Conservation (phyloP, 495 filamentous ascomycete species). For the Cetradonia linearis region DNA sequence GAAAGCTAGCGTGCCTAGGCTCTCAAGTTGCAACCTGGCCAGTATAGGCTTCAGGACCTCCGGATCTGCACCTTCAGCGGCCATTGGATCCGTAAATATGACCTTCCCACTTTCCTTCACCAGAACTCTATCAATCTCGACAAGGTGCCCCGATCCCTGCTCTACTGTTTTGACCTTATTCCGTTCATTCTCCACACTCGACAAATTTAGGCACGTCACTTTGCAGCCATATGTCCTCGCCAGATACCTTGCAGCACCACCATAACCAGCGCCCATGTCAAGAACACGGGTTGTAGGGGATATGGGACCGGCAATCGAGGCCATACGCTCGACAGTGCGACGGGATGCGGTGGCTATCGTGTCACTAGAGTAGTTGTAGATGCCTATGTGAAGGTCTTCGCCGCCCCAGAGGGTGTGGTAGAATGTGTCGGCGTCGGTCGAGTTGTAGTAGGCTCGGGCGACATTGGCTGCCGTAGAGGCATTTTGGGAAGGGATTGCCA, state of each 20-base stretch:
- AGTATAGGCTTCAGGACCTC: slow-evolving; percentile 9
- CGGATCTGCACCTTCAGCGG: slow-evolving; percentile 1
- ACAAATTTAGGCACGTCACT: slow-evolving; percentile 20
- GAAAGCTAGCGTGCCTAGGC: slow-evolving; percentile 10
- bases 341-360: slow-evolving; percentile 9
- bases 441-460: slow-evolving; percentile 22
- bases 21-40: slow-evolving; percentile 12
- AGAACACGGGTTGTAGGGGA: slow-evolving; percentile 35
- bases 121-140: slow-evolving; percentile 22
- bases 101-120: slow-evolving; percentile 12
- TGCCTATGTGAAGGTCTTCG: slow-evolving; percentile 20
- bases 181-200: slow-evolving; percentile 20
- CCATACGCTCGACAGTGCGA: slow-evolving; percentile 17
- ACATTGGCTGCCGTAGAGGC: slow-evolving; percentile 2
- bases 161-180: slow-evolving; percentile 9
- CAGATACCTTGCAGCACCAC: slow-evolving; percentile 45
- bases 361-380: slow-evolving; percentile 10
- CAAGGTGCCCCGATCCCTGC: slow-evolving; percentile 5
- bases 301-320: slow-evolving; percentile 14
- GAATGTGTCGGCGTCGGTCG: slow-evolving; percentile 19
- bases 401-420: slow-evolving; percentile 25
- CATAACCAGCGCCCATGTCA: slow-evolving; percentile 55
- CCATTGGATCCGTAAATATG: slow-evolving; percentile 22
- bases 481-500: neutral
- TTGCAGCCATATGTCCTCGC: slow-evolving; percentile 16